Percentiles rank a stretch among this genome's conserved stretches.
These are phyloP conservation scores for Saturnispora zaruensis DNA, from an alignment of 805 yeast genomes.

Conservation along the genomic window DNA sequence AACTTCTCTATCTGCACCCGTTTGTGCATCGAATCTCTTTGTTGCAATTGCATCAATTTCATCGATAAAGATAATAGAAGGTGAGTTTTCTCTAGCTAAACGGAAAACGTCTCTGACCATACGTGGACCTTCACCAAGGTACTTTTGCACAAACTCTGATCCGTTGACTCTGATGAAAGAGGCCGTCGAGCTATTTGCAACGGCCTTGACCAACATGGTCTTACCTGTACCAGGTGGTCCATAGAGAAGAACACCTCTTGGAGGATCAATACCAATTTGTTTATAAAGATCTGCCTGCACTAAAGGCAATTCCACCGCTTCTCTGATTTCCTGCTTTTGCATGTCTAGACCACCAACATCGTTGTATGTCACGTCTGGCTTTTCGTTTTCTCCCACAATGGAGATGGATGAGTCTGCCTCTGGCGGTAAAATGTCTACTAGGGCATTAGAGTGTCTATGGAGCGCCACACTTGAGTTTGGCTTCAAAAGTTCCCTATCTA, in stretches of 20 bases:
- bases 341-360: conserved; percentile 98
- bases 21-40: conserved; percentile 97
- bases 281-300: conserved; percentile 93
- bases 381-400: conserved; percentile 88
- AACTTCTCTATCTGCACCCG: conserved; percentile 99
- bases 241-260: conserved; percentile 91
- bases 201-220: conserved; percentile 98
- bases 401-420: conserved; percentile 97
- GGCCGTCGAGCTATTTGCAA: conserved; percentile 93
- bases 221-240: conserved; percentile 99
- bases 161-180: conserved; percentile 95
- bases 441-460: conserved; percentile 96
- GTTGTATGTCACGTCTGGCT: conserved; percentile 87
- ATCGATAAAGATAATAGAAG: conserved; percentile 94
- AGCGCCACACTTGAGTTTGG: conserved; percentile 94
- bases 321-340: conserved; percentile 98
- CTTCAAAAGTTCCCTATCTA: conserved; percentile 89
- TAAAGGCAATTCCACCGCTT: conserved; percentile 94
- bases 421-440: conserved; percentile 95
- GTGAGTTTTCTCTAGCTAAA: conserved; percentile 94
- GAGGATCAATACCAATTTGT: conserved; percentile 98
- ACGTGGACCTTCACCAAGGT: conserved; percentile 98
- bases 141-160: conserved; percentile 96
- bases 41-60: conserved; percentile 99
- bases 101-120: conserved; percentile 99